Conservation (phyloP, 2,329 filamentous ascomycete genomes). For the Apiospora saccharicola region DNA sequence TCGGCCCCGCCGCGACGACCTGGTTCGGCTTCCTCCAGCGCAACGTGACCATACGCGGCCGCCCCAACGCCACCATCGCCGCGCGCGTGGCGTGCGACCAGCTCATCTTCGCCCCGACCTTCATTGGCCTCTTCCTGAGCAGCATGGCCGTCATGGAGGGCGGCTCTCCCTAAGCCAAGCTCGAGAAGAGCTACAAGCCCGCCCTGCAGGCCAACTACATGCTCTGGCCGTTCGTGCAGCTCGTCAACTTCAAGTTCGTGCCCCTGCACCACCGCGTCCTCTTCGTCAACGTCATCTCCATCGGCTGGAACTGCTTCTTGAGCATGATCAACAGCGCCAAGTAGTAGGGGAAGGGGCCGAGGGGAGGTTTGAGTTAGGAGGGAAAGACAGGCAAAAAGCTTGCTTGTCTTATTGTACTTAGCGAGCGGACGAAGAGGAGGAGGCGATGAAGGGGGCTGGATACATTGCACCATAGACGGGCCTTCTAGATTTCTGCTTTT, state of each 20-base stretch:
- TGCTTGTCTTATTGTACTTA: not conserved
- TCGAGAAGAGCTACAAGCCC: conserved; percentile 72
- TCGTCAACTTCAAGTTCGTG: conserved; percentile 86
- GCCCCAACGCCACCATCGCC: conserved; percentile 73
- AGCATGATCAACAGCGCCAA: conserved; percentile 63
- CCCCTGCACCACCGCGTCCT: conserved; percentile 84
- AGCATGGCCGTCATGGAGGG: conserved; percentile 88
- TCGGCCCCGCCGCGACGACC: conserved; percentile 85
- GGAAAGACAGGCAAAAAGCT: not conserved
- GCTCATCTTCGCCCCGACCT: conserved; percentile 81
- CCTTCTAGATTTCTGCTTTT: not conserved
- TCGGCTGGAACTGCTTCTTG: conserved; percentile 71
- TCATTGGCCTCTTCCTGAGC: conserved; percentile 81
- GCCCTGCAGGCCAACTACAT: conserved; percentile 85
- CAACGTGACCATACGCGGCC: conserved; percentile 71
- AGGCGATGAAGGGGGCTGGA: conserved; percentile 7
- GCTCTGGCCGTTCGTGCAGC: conserved; percentile 87
- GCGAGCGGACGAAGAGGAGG: too few species aligned
- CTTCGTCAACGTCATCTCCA: conserved; percentile 83
- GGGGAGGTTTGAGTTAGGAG: not conserved
- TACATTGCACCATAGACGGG: conserved; percentile 22
- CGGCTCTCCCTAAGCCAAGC: conserved; percentile 65
- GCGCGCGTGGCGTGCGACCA: conserved; percentile 85
- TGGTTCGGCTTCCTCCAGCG: conserved; percentile 86
- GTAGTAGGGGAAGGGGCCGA: not conserved